These are phyloP conservation scores for Botrytis hyacinthi DNA, from an alignment of 2,329 filamentous ascomycete genomes.

Conservation along the genomic window DNA sequence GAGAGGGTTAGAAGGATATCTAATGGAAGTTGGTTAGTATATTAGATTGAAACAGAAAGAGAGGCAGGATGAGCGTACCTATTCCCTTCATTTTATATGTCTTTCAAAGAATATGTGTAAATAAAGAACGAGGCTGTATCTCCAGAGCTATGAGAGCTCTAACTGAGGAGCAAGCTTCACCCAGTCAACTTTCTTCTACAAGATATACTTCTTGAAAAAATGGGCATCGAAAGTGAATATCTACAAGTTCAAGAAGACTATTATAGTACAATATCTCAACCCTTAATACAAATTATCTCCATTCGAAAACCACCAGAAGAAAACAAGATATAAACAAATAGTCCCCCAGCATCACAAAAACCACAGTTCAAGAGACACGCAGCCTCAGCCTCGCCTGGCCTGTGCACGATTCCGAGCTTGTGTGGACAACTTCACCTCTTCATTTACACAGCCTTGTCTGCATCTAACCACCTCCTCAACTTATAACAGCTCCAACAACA, in stretches of 20 bases:
- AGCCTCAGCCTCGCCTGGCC: constrained; percentile 6
- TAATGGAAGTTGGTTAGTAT: constrained; percentile 31
- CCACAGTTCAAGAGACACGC: not conserved
- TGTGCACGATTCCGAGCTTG: constrained; percentile 5
- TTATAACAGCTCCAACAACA: constrained; percentile 9
- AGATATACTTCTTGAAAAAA: not conserved
- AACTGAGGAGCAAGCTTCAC: constrained; percentile 8
- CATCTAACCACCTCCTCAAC: constrained; percentile 13
- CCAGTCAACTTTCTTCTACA: constrained; percentile 1
- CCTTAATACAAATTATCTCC: not conserved
- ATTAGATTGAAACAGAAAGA: not conserved
- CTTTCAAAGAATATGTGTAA: not conserved
- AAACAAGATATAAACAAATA: not conserved
- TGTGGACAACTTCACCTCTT: constrained; percentile 18
- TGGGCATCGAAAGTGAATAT: not conserved
- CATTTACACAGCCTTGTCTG: constrained; percentile 18
- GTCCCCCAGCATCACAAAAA: not conserved
- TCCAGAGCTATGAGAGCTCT: not conserved
- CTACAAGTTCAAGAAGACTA: not conserved
- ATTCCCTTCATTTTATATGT: constrained; percentile 32
- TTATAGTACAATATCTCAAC: not conserved
- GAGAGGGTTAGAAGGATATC: constrained; percentile 52
- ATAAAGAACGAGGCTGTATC: not conserved
- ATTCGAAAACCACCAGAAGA: not conserved
- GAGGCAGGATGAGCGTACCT: constrained; percentile 25